Evolutionary conservation across 495 filamentous ascomycete species (phyloP), one percentile per base, ranked within the genome.

Genomic region (Penicillium coprophilum): DNA sequence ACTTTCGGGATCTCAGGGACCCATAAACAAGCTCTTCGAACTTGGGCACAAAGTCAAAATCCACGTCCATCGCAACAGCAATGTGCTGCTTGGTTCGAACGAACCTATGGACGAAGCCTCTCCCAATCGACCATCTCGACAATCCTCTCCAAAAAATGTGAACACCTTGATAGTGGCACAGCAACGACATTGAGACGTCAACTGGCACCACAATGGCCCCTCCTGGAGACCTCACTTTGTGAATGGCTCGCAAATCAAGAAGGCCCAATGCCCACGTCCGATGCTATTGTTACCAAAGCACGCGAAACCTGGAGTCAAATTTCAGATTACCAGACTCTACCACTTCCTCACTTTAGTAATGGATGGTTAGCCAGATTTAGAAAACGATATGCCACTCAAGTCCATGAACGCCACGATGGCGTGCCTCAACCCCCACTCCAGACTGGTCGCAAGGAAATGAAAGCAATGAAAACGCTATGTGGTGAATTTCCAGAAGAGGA

Each of bases 341-440:
- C 38, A 19, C 21, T 30, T 17, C 65, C 69, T 34, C 53, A 62
- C n/a, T 71, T 65, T 51, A 64, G 58, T 20, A 44, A 45, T 24
- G 59, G 61, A 12, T 72, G 60, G 66, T 47, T 71, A 2, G 28
- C 47, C 13, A 62, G 53, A 28, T 72, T 72, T 36, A 69, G 65
- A 40, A 58, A 62, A 20, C 57, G 58, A 41, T 31, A 31, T 31
- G 30, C 30, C 10, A 11, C 30, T 10, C 30, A 31, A 31, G 53
- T 34, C 27, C 56, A 53, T 17, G 56, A 59, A 48, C 27, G 36
- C 11, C 20, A 41, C 3, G 43, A 50, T 9, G 41, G 44, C 9
- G 38, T 36, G 15, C 27, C 38, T 21, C 39, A 44, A 12, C 36
- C 44, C 1, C 9, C 38, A 9, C 27, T 20, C 5, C 15, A 13